Evolutionary conservation across 495 filamentous ascomycete genomes (phyloP).

Genomic region (Hyaloscypha variabilis): DNA sequence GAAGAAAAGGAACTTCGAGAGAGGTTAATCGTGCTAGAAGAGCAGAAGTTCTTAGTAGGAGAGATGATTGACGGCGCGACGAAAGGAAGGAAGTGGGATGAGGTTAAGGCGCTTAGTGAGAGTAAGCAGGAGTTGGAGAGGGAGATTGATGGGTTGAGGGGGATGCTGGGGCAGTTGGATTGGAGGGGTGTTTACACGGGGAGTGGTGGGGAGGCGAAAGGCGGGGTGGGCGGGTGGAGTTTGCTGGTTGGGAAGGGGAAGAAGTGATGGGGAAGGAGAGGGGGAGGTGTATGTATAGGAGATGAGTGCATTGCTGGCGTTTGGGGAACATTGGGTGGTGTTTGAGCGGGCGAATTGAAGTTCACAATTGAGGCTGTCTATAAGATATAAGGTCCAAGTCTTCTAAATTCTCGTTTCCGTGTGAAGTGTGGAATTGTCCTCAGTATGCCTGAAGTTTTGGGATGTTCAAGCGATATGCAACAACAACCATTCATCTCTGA

Average conservation of each 20-base stretch:
- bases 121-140: slow-evolving; percentile 83
- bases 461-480: too few relatives aligned
- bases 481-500: too few relatives aligned
- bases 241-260: neutral
- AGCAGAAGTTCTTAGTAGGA: slow-evolving; percentile 89
- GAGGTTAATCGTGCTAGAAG: slow-evolving; percentile 85
- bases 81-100: slow-evolving; percentile 83
- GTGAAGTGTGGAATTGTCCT: too few relatives aligned
- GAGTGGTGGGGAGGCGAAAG: slow-evolving; percentile 10
- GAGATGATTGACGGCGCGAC: slow-evolving; percentile 87
- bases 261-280: neutral
- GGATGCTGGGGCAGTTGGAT: slow-evolving; percentile 57
- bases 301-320: slow-evolving; percentile 16
- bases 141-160: slow-evolving; percentile 74
- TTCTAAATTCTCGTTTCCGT: neutral
- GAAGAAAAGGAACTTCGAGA: slow-evolving; percentile 89
- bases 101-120: slow-evolving; percentile 75
- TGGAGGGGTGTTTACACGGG: slow-evolving; percentile 51
- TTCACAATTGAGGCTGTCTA: neutral
- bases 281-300: neutral
- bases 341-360: neutral
- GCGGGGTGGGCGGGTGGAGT: neutral
- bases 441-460: too few relatives aligned
- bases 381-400: neutral
- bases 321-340: slow-evolving; percentile 5